Percentiles rank a stretch among this genome's conserved stretches.
Evolutionary conservation across 2,329 filamentous ascomycete species (phyloP).

Genomic region (Verticillium longisporum): DNA sequence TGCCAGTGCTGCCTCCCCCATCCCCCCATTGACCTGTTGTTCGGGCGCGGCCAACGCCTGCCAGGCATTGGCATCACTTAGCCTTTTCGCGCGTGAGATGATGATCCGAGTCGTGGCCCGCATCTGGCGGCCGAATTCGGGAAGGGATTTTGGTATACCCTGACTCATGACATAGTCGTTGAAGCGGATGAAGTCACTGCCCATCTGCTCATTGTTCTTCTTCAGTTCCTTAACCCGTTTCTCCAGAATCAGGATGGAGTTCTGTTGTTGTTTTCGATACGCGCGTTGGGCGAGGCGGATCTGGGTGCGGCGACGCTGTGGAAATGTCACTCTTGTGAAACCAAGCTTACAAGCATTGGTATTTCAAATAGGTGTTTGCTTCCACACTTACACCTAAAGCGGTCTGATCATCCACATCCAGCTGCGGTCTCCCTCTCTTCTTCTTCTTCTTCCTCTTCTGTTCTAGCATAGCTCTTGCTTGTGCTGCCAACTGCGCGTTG

Average conservation of each 20-base stretch:
- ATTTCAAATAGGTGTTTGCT: neutral
- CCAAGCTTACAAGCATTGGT: neutral
- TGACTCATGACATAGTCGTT: slow-evolving; percentile 54
- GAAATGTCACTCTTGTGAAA: slow-evolving; percentile 13
- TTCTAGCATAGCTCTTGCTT: neutral
- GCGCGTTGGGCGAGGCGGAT: slow-evolving; percentile 81
- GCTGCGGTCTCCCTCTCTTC: slow-evolving; percentile 59
- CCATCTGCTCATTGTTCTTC: slow-evolving; percentile 66
- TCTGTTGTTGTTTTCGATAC: slow-evolving; percentile 80
- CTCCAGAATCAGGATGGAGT: slow-evolving; percentile 67
- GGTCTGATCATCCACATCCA: slow-evolving; percentile 75
- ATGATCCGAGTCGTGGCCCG: slow-evolving; percentile 52
- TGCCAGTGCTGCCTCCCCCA: slow-evolving; percentile 1
- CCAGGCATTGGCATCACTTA: slow-evolving; percentile 8
- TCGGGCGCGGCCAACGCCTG: neutral
- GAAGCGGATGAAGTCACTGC: slow-evolving; percentile 60
- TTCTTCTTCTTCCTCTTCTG: neutral
- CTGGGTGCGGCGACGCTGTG: slow-evolving; percentile 72
- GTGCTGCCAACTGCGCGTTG: neutral
- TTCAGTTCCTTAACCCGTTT: slow-evolving; percentile 63
- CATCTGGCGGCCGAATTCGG: slow-evolving; percentile 53
- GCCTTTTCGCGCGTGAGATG: slow-evolving; percentile 43
- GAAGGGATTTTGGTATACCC: slow-evolving; percentile 49
- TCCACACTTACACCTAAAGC: slow-evolving; percentile 62
- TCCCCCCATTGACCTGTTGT: neutral